phyloP scores from a whole-genome alignment of 2,329 filamentous ascomycete genomes.

The Penicillium verrucosum region DNA sequence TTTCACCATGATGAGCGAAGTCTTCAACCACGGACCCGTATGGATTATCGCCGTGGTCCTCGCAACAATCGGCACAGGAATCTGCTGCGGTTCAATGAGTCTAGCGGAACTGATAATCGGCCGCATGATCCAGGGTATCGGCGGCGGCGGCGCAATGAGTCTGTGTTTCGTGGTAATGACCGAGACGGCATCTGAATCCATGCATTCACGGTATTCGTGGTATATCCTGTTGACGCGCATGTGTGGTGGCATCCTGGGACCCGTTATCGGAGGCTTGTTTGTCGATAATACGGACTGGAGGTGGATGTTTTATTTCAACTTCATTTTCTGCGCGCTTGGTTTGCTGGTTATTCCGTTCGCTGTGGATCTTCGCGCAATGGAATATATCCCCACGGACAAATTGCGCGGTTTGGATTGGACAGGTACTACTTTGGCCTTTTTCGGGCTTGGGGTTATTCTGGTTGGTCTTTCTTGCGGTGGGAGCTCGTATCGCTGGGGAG shows the following conservation, averaged over 20 bases:
- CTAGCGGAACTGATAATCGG: conserved; percentile 43
- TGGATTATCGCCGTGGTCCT: conserved; percentile 44
- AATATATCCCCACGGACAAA: conserved; percentile 21
- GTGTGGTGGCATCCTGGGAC: conserved; percentile 30
- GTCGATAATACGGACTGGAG: conserved; percentile 24
- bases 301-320: conserved; percentile 34
- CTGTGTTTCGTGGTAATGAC: conserved; percentile 44
- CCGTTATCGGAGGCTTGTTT: conserved; percentile 29
- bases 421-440: conserved; percentile 41
- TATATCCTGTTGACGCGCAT: conserved; percentile 34
- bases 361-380: conserved; percentile 27
- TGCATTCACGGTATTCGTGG: conserved; percentile 33
- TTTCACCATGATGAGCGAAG: conserved; percentile 31
- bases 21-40: conserved; percentile 48
- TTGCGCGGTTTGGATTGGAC: conserved; percentile 42
- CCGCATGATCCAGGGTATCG: conserved; percentile 46
- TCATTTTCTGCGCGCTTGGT: conserved; percentile 30
- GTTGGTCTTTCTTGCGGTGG: conserved; percentile 46
- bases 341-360: conserved; percentile 32
- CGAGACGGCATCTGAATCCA: conserved; percentile 38
- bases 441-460: conserved; percentile 39
- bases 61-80: conserved; percentile 47
- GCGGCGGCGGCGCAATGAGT: conserved; percentile 45
- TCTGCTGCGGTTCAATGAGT: conserved; percentile 41
- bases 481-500: conserved; percentile 38